phyloP scores from a whole-genome alignment of 345 rosid genomes.

The Lepidium africanum region DNA sequence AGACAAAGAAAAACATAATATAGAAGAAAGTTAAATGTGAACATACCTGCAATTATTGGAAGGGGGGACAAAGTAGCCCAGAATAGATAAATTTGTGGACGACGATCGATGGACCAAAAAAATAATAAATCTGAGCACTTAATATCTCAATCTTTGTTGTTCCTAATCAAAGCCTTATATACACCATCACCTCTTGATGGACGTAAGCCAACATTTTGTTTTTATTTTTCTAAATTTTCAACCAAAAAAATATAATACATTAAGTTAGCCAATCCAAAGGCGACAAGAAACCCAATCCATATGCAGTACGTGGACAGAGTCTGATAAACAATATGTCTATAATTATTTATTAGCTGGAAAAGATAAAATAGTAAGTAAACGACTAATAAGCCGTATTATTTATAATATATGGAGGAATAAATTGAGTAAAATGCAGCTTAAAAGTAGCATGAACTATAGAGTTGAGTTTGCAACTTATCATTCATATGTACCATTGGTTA shows the following conservation, averaged over 20 bases:
- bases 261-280: neutral
- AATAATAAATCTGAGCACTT: neutral
- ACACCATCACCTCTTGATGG: slow-evolving; percentile 15
- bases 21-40: neutral
- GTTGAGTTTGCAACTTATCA: no score
- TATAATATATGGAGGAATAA: no score
- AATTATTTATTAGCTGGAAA: neutral
- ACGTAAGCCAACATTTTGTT: slow-evolving; percentile 18
- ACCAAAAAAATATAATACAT: neutral
- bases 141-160: slow-evolving; percentile 7
- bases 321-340: neutral
- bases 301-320: neutral
- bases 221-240: neutral
- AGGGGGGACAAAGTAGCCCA: neutral
- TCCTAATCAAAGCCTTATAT: slow-evolving; percentile 10
- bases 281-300: neutral
- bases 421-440: no score
- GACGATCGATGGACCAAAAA: neutral
- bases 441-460: no score
- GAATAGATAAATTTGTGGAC: slow-evolving; percentile 11
- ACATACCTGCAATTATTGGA: slow-evolving; percentile 7
- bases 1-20: neutral
- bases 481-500: no score
- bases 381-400: no score
- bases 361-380: neutral